These are phyloP conservation scores for Termitomyces sp. DNA, from an alignment of 768 basidiomycete species.

Conservation along the genomic window DNA sequence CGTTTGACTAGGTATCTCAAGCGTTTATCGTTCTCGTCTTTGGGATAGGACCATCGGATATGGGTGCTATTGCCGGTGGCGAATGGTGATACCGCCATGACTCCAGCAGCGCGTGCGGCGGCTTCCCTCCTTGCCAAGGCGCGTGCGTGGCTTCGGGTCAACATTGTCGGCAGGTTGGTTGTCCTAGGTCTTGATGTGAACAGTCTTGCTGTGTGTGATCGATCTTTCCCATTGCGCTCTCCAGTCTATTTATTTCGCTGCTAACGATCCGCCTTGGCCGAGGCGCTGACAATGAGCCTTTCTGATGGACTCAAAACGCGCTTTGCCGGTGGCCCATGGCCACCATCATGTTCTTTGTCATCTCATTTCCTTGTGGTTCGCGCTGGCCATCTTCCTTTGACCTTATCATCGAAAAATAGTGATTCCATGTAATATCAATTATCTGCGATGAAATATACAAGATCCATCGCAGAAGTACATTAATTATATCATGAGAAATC, in stretches of 20 bases:
- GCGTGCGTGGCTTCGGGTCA: conserved; percentile 15
- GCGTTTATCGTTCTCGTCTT: background rate
- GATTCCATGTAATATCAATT: background rate
- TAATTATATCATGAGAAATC: background rate
- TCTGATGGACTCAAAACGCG: background rate
- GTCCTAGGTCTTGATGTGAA: background rate
- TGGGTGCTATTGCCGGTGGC: conserved; percentile 14
- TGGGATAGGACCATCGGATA: conserved; percentile 7
- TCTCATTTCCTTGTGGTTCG: background rate
- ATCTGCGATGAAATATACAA: background rate
- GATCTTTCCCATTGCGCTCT: background rate
- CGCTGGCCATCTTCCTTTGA: background rate
- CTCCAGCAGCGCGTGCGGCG: background rate
- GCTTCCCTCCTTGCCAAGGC: background rate
- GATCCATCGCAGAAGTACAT: background rate
- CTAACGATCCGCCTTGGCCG: background rate
- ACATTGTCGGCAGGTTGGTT: conserved; percentile 2
- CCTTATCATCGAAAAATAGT: background rate
- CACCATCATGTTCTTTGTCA: background rate
- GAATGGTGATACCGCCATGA: conserved; percentile 1
- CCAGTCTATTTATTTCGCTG: background rate
- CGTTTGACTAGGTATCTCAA: background rate
- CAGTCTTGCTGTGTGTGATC: background rate
- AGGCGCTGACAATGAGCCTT: conserved; percentile 1
- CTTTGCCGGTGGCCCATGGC: conserved; percentile 1